Conservation (phyloP, 2,329 filamentous ascomycete genomes). For the Exophiala aquamarina region DNA sequence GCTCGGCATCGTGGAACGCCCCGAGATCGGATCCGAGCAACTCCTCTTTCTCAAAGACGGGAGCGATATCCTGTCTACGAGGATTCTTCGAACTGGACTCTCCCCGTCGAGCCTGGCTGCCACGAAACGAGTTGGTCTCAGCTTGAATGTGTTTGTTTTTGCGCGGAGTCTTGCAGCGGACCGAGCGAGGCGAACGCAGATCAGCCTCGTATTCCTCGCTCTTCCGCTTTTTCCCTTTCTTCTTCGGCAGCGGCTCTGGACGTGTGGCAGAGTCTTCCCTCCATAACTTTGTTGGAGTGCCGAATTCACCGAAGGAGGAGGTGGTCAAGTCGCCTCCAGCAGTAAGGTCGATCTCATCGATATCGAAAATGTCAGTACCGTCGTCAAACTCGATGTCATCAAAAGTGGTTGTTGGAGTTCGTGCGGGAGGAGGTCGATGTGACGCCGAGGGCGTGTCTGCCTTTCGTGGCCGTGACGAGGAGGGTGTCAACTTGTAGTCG, state of each 20-base stretch:
- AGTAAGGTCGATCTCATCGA: conserved; percentile 44
- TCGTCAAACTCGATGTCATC: conserved; percentile 19
- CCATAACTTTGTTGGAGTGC: conserved; percentile 44
- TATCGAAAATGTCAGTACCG: conserved; percentile 31
- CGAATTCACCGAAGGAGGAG: conserved; percentile 43
- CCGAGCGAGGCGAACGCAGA: conserved; percentile 14
- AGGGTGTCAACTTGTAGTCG: conserved; percentile 5
- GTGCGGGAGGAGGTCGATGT: conserved; percentile 8
- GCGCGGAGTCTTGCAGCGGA: conserved; percentile 9
- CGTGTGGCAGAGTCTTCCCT: conserved; percentile 43
- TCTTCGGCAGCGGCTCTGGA: conserved; percentile 34
- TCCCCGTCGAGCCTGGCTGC: not conserved
- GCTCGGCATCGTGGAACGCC: not conserved
- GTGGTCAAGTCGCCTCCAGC: conserved; percentile 33
- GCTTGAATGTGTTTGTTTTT: too few relatives aligned
- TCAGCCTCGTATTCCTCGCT: conserved; percentile 43
- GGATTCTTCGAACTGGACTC: too few relatives aligned
- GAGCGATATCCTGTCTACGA: too few relatives aligned
- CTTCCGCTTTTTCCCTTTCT: conserved; percentile 49
- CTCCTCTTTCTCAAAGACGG: not conserved
- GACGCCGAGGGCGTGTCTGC: conserved; percentile 25
- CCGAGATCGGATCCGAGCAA: not conserved
- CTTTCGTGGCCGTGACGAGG: conserved; percentile 8
- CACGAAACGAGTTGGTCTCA: not conserved
- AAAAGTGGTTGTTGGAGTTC: conserved; percentile 12